Percentiles rank a stretch among this genome's conserved stretches.
Evolutionary conservation across 805 yeast species (phyloP).

Genomic region (Yamadazyma endophytica): DNA sequence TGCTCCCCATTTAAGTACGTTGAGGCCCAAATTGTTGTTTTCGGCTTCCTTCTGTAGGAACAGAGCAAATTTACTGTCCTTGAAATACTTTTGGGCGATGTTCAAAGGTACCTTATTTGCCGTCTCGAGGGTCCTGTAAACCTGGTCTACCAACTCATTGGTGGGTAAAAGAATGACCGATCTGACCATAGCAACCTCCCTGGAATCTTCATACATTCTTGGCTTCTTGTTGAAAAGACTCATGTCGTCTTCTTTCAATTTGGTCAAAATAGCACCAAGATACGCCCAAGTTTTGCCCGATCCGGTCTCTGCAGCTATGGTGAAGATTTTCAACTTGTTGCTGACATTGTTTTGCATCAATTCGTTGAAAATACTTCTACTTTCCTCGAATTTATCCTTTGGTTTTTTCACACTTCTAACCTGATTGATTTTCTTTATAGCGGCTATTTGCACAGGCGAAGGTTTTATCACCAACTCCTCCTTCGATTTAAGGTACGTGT

Average conservation of each 20-base stretch:
- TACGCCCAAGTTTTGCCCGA: constrained; percentile 96
- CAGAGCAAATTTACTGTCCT: constrained; percentile 11
- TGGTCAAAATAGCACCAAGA: constrained; percentile 68
- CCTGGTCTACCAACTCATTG: constrained; percentile 82
- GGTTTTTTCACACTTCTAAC: constrained; percentile 26
- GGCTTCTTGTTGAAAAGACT: constrained; percentile 16
- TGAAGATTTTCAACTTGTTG: constrained; percentile 51
- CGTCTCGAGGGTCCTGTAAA: constrained; percentile 41
- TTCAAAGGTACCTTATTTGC: constrained; percentile 22
- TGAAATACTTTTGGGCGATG: constrained; percentile 12
- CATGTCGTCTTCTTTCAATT: constrained; percentile 55
- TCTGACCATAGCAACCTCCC: constrained; percentile 42
- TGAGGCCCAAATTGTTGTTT: constrained; percentile 32
- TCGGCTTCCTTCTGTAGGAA: constrained; percentile 23
- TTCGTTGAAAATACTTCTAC: constrained; percentile 21
- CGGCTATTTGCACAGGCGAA: constrained; percentile 79
- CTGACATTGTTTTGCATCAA: constrained; percentile 25
- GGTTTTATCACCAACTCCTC: constrained; percentile 44
- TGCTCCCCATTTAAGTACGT: constrained; percentile 58
- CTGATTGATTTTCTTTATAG: constrained; percentile 54
- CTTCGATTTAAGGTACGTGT: constrained; percentile 26
- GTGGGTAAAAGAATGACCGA: constrained; percentile 85
- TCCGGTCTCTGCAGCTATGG: constrained; percentile 95
- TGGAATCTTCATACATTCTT: constrained; percentile 17
- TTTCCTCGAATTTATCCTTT: constrained; percentile 14